Evolutionary conservation across 2,329 filamentous ascomycete species (phyloP).

Genomic region (Clarireedia hainanense): DNA sequence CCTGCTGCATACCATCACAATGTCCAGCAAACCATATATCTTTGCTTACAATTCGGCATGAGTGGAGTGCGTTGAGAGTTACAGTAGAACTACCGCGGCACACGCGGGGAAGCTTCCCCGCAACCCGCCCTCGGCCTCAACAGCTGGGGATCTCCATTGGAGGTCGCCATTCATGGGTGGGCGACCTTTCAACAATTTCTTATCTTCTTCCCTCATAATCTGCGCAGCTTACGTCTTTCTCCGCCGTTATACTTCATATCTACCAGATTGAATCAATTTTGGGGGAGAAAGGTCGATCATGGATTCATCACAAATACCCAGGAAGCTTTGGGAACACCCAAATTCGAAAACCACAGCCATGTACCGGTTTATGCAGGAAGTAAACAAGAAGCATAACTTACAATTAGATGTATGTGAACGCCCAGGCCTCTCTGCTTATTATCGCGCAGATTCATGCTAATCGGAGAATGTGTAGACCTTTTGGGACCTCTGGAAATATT

Average conservation of each 20-base stretch:
- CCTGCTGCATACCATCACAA: too few relatives aligned
- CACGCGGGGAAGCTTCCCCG: too few relatives aligned
- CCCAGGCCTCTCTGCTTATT: neutral
- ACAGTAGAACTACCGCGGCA: too few relatives aligned
- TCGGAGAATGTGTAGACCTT: slow-evolving; percentile 44
- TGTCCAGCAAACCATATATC: too few relatives aligned
- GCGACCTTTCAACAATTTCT: too few relatives aligned
- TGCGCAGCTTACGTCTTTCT: too few relatives aligned
- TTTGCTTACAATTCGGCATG: too few relatives aligned
- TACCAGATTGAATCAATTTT: neutral
- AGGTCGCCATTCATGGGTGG: too few relatives aligned
- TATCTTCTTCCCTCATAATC: too few relatives aligned
- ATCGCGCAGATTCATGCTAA: neutral
- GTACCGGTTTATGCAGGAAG: slow-evolving; percentile 57
- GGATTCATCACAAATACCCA: slow-evolving; percentile 32
- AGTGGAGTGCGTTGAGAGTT: too few relatives aligned
- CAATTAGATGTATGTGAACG: slow-evolving; percentile 44
- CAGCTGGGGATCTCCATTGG: too few relatives aligned
- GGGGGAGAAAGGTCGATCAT: slow-evolving; percentile 3
- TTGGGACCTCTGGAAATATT: slow-evolving; percentile 63
- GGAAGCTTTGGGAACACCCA: slow-evolving; percentile 63
- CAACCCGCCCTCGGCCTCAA: too few relatives aligned
- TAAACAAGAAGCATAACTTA: slow-evolving; percentile 51
- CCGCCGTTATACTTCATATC: neutral
- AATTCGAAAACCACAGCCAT: slow-evolving; percentile 54